Conservation (phyloP, 2,329 filamentous ascomycete species). For the Hypoxylon sp. region DNA sequence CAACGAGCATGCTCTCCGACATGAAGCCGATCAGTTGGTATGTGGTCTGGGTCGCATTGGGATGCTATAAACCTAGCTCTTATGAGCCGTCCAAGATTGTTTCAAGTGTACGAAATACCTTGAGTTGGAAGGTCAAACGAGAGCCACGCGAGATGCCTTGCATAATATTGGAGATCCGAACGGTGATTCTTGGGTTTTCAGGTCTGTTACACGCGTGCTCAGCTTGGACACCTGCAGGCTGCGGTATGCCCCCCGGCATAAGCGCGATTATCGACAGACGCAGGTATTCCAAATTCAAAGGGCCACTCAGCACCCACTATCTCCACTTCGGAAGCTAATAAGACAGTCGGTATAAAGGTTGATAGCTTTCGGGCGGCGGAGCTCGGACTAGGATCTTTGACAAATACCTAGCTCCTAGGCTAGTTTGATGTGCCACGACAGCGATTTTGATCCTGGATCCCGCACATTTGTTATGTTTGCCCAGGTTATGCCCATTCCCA, state of each 20-base stretch:
- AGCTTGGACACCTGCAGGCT: conserved; percentile 17
- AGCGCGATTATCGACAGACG: conserved; percentile 27
- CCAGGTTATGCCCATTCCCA: neutral
- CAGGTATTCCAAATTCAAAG: conserved; percentile 48
- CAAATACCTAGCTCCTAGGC: conserved; percentile 31
- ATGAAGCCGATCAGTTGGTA: conserved; percentile 21
- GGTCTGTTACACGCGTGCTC: conserved; percentile 24
- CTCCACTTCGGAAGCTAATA: conserved; percentile 36
- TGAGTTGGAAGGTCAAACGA: conserved; percentile 3
- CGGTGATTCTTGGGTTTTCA: conserved; percentile 22
- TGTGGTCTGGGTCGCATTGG: conserved; percentile 5
- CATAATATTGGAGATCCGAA: conserved; percentile 4
- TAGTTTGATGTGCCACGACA: conserved; percentile 20
- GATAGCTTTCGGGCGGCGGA: conserved; percentile 33
- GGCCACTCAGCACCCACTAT: conserved; percentile 41
- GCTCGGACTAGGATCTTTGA: conserved; percentile 41
- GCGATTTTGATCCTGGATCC: conserved; percentile 19
- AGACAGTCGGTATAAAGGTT: conserved; percentile 18
- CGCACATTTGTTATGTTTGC: conserved; percentile 12
- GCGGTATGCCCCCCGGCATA: conserved; percentile 12
- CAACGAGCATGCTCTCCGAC: conserved; percentile 5
- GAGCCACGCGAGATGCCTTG: conserved; percentile 9
- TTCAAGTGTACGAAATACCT: conserved; percentile 7
- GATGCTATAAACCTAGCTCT: neutral
- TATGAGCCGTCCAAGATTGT: neutral